Conservation (phyloP, 148 eudicot genomes). For the Vaccinium myrtillus region DNA sequence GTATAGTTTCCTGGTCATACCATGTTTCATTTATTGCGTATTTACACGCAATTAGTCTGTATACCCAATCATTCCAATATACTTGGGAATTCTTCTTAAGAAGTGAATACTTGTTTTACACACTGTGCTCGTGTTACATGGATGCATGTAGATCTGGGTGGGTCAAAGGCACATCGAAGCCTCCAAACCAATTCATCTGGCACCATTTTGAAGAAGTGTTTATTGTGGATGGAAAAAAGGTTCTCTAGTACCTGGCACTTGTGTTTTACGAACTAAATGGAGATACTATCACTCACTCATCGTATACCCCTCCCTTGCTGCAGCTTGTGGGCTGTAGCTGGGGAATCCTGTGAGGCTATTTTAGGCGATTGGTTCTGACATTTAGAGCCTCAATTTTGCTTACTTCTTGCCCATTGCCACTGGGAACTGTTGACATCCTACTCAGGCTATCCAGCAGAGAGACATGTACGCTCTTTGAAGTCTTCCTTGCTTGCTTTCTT, state of each 20-base stretch:
- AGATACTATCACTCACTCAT: not conserved
- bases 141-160: not conserved
- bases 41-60: not conserved
- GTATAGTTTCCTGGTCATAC: not conserved
- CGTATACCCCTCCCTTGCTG: not conserved
- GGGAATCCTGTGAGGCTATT: not conserved
- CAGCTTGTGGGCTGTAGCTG: conserved; percentile 7
- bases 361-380: not conserved
- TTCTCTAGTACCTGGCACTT: not conserved
- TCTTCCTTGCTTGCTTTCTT: conserved; percentile 8
- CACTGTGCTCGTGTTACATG: not conserved
- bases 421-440: not conserved
- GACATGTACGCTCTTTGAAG: not conserved
- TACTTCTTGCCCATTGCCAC: not conserved
- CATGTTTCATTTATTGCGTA: not conserved
- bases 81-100: not conserved
- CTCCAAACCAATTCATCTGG: not conserved
- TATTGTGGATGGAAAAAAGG: not conserved
- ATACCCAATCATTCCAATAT: not conserved
- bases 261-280: not conserved
- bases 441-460: not conserved
- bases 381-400: not conserved
- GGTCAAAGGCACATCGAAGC: not conserved
- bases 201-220: not conserved
- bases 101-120: not conserved